Percentiles rank a stretch among this genome's conserved stretches.
Conservation (phyloP, 306 rosid species). For the Prunus mira region DNA sequence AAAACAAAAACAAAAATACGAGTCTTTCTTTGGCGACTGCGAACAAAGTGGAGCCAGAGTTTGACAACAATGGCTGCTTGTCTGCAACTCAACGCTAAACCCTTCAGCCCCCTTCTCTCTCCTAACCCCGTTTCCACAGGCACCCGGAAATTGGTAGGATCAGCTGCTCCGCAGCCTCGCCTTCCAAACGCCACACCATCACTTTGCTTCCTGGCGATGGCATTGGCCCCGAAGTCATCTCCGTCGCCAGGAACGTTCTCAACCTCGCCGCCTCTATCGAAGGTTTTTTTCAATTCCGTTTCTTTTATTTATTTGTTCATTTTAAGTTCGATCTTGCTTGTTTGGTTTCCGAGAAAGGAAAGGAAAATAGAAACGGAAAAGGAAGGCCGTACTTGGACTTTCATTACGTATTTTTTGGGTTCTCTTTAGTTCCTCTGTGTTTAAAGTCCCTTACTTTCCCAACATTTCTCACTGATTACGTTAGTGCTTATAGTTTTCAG, state of each 20-base stretch:
- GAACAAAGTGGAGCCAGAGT: background rate
- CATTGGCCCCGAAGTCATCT: constrained; percentile 83
- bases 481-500: background rate
- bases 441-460: background rate
- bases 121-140: constrained; percentile 11
- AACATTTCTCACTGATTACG: background rate
- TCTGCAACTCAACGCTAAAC: constrained; percentile 35
- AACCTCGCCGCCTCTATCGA: constrained; percentile 59
- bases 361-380: background rate
- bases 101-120: constrained; percentile 13
- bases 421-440: background rate
- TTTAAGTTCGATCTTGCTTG: background rate
- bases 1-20: background rate
- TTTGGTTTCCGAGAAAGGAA: background rate
- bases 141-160: constrained; percentile 27
- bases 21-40: background rate
- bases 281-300: constrained; percentile 32
- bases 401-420: too few species aligned
- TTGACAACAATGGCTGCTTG: constrained; percentile 46
- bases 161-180: constrained; percentile 45
- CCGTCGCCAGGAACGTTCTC: constrained; percentile 81
- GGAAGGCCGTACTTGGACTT: background rate
- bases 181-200: constrained; percentile 55
- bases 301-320: background rate
- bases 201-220: constrained; percentile 93